Base-by-base conservation (phyloP, 495 filamentous ascomycete genomes). In the Lepidopterella palustris region DNA sequence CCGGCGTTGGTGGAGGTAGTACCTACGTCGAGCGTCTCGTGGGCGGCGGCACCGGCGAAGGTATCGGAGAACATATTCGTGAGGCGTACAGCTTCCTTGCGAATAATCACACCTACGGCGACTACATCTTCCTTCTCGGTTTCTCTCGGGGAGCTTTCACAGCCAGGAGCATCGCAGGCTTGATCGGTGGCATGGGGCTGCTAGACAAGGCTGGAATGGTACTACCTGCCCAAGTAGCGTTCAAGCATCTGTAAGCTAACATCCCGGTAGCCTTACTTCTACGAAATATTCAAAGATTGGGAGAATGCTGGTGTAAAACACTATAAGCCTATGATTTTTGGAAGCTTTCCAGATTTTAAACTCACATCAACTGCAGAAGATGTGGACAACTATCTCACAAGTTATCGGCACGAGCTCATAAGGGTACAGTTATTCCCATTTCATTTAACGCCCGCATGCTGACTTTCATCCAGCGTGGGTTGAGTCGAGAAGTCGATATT, bases 201-300 rank as follows among this genome's bases (percentile, higher is more conserved):
- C 50, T 60, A 11, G 55, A 53, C 5, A 58, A 50, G 26, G 53
- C 26, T n/a, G 63, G 63, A 27, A 42, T 62, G 47, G 47, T 50
- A 50, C 20, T 24, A 10, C 1, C 20, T 26, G 9, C 47, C 23
- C 23, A 21, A 25, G 15, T 50, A 24, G 1, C 26, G 23, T 50
- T 8, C 8, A 0, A 50, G 15, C 1, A 15, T 4, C 13, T 15
- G 2, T 42, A 15, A 10, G 10, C 47, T 50, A 50, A 50, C 20
- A 42, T 13, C 9, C 26, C 9, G 6, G 4, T 1, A 50, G 40
- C 42, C 20, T 18, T 57, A 45, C 13, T 72, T 72, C 50, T 69
- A 69, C 57, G 54, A 55, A 11, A 59, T 69, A 10, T 72, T 67
- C 56, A 51, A 63, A 26, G 70, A 70, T 40, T 72, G 66, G 64